Evolutionary conservation across 768 basidiomycete species (phyloP), one percentile per base, ranked within the genome.

Genomic region (Auricularia cornea): DNA sequence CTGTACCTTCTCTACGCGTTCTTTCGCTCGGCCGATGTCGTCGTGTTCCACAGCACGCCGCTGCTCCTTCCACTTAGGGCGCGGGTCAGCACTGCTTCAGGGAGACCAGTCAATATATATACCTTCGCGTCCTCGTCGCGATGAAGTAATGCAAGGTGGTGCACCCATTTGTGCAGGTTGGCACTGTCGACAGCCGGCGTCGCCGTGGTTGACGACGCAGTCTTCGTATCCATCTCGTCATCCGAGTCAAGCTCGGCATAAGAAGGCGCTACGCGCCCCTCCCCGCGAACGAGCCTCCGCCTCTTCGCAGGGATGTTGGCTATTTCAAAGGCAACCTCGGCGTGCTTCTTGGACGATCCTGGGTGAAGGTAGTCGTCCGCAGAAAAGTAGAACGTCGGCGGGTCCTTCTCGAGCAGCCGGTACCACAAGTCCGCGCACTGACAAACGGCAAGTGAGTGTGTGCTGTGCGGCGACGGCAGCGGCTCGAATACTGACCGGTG

Each of bases 121-220:
- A 89, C 89, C 82, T 89, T 90, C 66, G 81, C 81, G 65, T 86
- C 84, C 69, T 92, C 89, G 33, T 81, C 79, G 70, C 84, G 86
- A 26, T 83, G 74, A 51, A 92, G 72, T 20, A 79, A 75, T 5
- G 79, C 75, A 38, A 92, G 72, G 66, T 89, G 83, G 68, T 83
- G 83, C 69, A 90, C 83, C 89, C 89, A 92, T 52, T 78, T 73
- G 67, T 88, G 86, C 66, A 78, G 74, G 61, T 80, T 76, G 11
- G 78, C 78, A 67, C 83, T 81, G 12, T 71, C 73, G 12, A 12
- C 52, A 4, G 35, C 35, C 35, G 8, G 35, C 35, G 35, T 2
- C 1, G 10, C 35, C 35, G 4, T 10, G 35, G 10, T 38, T 14
- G 35, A 38, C 35, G 35, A 14, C 35, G 10, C 35, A 8, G 71